Evolutionary conservation across 208 protist genomes (phyloP).

Genomic region (Tritrichomonas foetus): DNA sequence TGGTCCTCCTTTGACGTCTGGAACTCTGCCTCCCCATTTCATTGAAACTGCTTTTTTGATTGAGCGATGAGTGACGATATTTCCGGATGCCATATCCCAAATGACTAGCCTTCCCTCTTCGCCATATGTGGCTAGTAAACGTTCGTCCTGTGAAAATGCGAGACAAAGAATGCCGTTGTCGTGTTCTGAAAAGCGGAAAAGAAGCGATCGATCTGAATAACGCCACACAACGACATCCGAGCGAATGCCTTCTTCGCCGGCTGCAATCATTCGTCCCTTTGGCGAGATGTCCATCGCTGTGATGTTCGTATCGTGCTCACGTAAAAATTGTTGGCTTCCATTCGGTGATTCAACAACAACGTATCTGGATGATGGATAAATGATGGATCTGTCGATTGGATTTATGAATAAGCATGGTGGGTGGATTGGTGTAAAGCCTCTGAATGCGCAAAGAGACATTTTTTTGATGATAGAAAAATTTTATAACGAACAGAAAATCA

Average conservation of each 20-base stretch:
- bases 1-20: slow-evolving; percentile 56
- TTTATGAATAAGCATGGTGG: background rate
- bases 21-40: slow-evolving; percentile 52
- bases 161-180: slow-evolving; percentile 40
- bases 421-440: background rate
- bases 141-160: slow-evolving; percentile 40
- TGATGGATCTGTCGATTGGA: background rate
- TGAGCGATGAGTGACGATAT: slow-evolving; percentile 48
- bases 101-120: slow-evolving; percentile 44
- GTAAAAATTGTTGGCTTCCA: background rate
- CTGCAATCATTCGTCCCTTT: slow-evolving; percentile 43
- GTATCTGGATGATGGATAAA: background rate
- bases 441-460: background rate
- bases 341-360: background rate
- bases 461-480: background rate
- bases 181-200: slow-evolving; percentile 43
- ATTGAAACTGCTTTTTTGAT: background rate
- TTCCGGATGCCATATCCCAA: slow-evolving; percentile 54
- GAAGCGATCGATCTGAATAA: background rate
- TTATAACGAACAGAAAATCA: too few species aligned
- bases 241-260: slow-evolving; percentile 36
- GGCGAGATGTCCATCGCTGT: background rate
- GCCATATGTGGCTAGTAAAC: slow-evolving; percentile 42
- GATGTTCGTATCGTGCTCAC: background rate
- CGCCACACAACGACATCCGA: slow-evolving; percentile 51